phyloP scores from a whole-genome alignment of 345 rosid species.

The Populus simonii region DNA sequence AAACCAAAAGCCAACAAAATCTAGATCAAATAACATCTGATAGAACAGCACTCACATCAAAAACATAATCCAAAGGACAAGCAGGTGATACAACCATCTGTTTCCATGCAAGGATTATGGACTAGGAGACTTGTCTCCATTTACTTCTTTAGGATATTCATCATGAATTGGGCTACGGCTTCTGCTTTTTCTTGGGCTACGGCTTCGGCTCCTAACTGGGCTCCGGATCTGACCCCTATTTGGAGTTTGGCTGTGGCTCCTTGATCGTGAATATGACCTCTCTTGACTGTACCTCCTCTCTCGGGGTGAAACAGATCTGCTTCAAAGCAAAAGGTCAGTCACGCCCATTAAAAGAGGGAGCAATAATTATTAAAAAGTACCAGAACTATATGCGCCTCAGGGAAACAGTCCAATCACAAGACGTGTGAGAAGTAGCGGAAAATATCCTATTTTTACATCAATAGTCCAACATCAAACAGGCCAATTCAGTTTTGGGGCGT shows the following conservation, averaged over 20 bases:
- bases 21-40: conserved; percentile 8
- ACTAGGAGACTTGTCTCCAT: conserved; percentile 70
- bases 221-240: conserved; percentile 30
- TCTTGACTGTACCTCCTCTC: conserved; percentile 26
- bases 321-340: conserved; percentile 16
- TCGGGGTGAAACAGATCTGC: conserved; percentile 30
- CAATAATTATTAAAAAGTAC: neutral
- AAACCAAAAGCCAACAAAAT: conserved; percentile 4
- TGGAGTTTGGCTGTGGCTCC: conserved; percentile 66
- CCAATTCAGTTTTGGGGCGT: neutral
- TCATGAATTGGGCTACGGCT: conserved; percentile 35
- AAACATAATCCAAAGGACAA: neutral
- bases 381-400: neutral
- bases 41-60: neutral
- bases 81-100: conserved; percentile 6
- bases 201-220: conserved; percentile 16
- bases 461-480: neutral
- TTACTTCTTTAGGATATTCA: conserved; percentile 30
- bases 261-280: conserved; percentile 44
- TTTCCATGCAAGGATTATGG: conserved; percentile 32
- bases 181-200: conserved; percentile 20
- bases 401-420: neutral
- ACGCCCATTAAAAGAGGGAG: neutral
- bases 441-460: neutral
- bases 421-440: neutral